phyloP scores from a whole-genome alignment of 257 asterid species.

The Anisodus acutangulus region DNA sequence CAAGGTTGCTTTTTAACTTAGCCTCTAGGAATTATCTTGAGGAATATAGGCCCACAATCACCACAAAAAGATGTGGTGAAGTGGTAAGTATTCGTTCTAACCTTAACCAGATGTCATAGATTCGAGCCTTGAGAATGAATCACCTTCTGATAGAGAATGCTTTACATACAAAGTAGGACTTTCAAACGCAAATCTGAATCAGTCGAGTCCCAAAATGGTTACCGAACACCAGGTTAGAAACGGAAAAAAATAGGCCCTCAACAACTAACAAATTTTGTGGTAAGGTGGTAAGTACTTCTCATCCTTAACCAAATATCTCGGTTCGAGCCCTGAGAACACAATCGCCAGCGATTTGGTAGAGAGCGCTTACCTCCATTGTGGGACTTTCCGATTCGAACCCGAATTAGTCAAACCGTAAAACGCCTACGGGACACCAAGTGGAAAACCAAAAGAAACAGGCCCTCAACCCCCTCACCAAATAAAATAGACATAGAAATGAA shows the following conservation, averaged over 20 bases:
- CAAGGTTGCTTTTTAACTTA: neutral
- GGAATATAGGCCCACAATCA: neutral
- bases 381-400: too few species aligned
- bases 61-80: neutral
- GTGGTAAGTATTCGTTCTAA: neutral
- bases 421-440: neutral
- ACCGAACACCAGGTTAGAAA: neutral
- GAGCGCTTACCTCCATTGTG: neutral
- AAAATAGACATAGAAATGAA: neutral
- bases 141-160: too few species aligned
- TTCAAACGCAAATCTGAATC: too few species aligned
- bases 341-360: neutral
- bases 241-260: neutral
- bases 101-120: neutral
- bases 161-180: neutral
- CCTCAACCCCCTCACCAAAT: neutral
- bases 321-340: neutral
- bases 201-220: neutral
- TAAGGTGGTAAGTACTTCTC: neutral
- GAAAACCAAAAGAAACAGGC: too few species aligned
- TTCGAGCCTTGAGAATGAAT: neutral
- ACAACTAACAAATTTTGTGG: neutral
- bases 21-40: neutral
- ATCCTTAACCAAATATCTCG: neutral
- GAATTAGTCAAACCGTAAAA: too few species aligned